These are phyloP conservation scores for Vachellia pachyceras DNA, from an alignment of 306 rosid genomes.

Conservation along the genomic window DNA sequence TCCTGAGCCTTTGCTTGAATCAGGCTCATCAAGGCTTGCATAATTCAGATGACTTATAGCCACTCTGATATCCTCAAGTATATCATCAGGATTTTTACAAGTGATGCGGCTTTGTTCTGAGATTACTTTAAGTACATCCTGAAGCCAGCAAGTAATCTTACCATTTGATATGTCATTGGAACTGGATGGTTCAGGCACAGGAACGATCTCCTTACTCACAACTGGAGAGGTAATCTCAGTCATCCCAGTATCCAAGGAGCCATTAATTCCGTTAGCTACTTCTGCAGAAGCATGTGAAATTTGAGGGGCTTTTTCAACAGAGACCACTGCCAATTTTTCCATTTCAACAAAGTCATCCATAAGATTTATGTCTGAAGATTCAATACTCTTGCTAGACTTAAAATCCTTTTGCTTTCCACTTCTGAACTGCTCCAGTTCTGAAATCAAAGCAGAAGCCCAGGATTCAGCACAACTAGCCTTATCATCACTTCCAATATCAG, in stretches of 20 bases:
- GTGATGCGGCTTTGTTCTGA: slow-evolving; percentile 45
- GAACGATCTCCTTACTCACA: slow-evolving; percentile 42
- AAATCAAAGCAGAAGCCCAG: slow-evolving; percentile 66
- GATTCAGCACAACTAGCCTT: slow-evolving; percentile 69
- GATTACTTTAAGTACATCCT: slow-evolving; percentile 47
- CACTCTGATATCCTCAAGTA: slow-evolving; percentile 49
- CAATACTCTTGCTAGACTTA: slow-evolving; percentile 44
- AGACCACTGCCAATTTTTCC: slow-evolving; percentile 69
- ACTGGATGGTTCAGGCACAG: slow-evolving; percentile 44
- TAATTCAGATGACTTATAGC: slow-evolving; percentile 36
- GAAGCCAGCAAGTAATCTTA: slow-evolving; percentile 51
- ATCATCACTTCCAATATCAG: slow-evolving; percentile 65
- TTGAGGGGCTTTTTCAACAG: slow-evolving; percentile 48
- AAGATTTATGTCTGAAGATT: slow-evolving; percentile 56
- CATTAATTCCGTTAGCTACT: slow-evolving; percentile 34
- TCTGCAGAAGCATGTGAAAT: slow-evolving; percentile 41
- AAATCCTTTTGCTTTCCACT: slow-evolving; percentile 52
- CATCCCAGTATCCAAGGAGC: slow-evolving; percentile 43
- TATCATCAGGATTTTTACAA: slow-evolving; percentile 38
- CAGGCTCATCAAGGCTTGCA: slow-evolving; percentile 31
- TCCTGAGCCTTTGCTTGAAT: slow-evolving; percentile 33
- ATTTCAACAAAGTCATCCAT: slow-evolving; percentile 80
- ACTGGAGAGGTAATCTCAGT: slow-evolving; percentile 38
- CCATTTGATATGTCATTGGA: slow-evolving; percentile 25
- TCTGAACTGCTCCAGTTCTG: slow-evolving; percentile 64